These are phyloP conservation scores for Solanum piurae DNA, from an alignment of 257 asterid species.

Conservation along the genomic window DNA sequence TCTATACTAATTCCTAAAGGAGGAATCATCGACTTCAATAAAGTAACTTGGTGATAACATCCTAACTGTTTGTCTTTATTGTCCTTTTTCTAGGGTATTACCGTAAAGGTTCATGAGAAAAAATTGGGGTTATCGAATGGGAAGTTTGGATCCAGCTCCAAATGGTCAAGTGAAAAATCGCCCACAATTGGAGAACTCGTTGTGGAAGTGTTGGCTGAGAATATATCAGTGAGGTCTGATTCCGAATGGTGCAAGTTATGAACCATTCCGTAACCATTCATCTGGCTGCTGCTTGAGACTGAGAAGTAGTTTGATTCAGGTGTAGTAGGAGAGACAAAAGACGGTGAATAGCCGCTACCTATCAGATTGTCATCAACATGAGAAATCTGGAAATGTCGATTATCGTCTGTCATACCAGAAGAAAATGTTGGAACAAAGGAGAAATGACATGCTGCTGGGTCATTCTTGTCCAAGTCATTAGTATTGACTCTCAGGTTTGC, in stretches of 20 bases:
- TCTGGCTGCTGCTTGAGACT: conserved; percentile 14
- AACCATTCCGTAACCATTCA: conserved; percentile 12
- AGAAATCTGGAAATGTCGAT: conserved; percentile 21
- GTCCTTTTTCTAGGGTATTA: conserved; percentile 2
- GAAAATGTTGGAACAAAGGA: conserved; percentile 43
- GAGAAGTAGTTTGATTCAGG: conserved; percentile 30
- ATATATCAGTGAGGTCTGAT: conserved; percentile 33
- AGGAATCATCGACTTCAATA: background rate
- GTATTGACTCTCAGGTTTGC: conserved; percentile 57
- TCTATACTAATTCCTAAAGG: background rate
- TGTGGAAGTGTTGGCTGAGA: conserved; percentile 54
- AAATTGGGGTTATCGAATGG: conserved; percentile 30
- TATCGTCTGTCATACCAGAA: conserved; percentile 19
- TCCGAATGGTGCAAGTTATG: conserved; percentile 20
- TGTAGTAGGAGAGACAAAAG: conserved; percentile 30
- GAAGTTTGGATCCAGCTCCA: conserved; percentile 41
- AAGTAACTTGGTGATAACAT: background rate
- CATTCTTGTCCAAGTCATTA: conserved; percentile 24
- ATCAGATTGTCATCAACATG: conserved; percentile 32
- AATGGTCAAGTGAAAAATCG: conserved; percentile 38
- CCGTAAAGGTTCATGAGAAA: conserved; percentile 16
- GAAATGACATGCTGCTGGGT: conserved; percentile 26
- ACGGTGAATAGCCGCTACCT: conserved; percentile 25
- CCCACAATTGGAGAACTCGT: conserved; percentile 64
- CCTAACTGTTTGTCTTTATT: background rate